Evolutionary conservation across 768 basidiomycete species (phyloP).

Genomic region (Pleurotus eryngii): DNA sequence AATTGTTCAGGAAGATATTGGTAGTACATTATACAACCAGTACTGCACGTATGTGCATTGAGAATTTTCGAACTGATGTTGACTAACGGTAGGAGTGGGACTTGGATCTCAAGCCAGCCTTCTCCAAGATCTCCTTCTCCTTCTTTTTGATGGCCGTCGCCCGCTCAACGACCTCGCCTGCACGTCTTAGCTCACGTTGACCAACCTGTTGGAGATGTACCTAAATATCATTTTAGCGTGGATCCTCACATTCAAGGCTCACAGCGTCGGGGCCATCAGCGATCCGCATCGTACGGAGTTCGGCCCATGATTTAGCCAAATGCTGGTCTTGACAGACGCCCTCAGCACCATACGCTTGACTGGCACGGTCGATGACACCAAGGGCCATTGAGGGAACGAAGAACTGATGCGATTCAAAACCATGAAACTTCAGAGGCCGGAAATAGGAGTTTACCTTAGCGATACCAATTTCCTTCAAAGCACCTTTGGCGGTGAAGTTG

Average conservation of each 20-base stretch:
- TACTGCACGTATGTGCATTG: too few species aligned
- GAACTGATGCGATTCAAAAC: conserved; percentile 51
- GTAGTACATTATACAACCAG: too few species aligned
- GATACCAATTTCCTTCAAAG: conserved; percentile 95
- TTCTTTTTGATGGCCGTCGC: conserved; percentile 53
- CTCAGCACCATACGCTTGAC: conserved; percentile 95
- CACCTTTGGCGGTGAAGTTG: conserved; percentile 86
- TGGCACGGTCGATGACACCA: conserved; percentile 88
- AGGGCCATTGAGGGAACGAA: conserved; percentile 91
- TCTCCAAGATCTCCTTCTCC: conserved; percentile 57
- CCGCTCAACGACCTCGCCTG: conserved; percentile 53
- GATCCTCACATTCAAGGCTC: not conserved
- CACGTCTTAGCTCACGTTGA: conserved; percentile 81
- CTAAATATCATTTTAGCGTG: conserved; percentile 24
- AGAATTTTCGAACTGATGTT: not conserved
- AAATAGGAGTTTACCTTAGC: conserved; percentile 67
- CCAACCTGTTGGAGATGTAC: conserved; percentile 97
- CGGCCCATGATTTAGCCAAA: conserved; percentile 75
- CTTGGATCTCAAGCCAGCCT: conserved; percentile 48
- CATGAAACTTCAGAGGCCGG: not conserved
- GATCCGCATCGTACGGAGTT: conserved; percentile 81
- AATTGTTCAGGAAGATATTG: too few species aligned
- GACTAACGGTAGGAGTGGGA: not conserved
- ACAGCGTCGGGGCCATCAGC: conserved; percentile 89
- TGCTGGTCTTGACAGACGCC: conserved; percentile 88